Evolutionary conservation across 1,139 yeast genomes (phyloP).

Genomic region (Groenewaldozyma sp.): DNA sequence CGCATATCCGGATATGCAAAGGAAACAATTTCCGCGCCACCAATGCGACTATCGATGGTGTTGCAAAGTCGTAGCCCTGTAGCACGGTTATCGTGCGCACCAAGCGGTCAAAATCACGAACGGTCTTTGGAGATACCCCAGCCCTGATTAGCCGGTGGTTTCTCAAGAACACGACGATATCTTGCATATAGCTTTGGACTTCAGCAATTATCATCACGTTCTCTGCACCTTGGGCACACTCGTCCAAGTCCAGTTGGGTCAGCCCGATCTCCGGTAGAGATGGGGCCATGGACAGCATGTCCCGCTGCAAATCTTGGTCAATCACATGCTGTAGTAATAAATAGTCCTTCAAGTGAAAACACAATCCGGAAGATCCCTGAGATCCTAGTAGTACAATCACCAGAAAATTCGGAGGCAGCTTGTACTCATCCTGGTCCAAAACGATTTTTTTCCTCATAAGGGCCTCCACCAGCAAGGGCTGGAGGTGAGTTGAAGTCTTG

Average conservation of each 20-base stretch:
- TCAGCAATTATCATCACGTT: slow-evolving; percentile 37
- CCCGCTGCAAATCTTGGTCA: slow-evolving; percentile 4
- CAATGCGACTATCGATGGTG: slow-evolving; percentile 41
- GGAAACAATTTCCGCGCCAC: slow-evolving; percentile 43
- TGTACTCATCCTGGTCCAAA: slow-evolving; percentile 3
- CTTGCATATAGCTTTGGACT: slow-evolving; percentile 44
- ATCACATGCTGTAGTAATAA: slow-evolving; percentile 13
- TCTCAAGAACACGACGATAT: slow-evolving; percentile 41
- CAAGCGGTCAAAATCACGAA: slow-evolving; percentile 35
- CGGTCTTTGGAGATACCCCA: slow-evolving; percentile 42
- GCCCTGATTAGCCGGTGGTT: slow-evolving; percentile 42
- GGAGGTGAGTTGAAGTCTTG: slow-evolving; percentile 18
- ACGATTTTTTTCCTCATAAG: slow-evolving; percentile 8
- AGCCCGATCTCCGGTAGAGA: background rate
- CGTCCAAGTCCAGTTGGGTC: background rate
- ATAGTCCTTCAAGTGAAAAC: slow-evolving; percentile 13
- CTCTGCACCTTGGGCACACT: slow-evolving; percentile 1
- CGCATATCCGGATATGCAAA: slow-evolving; percentile 32
- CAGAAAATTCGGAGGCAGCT: slow-evolving; percentile 10
- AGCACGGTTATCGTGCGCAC: slow-evolving; percentile 35
- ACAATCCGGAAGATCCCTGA: slow-evolving; percentile 6
- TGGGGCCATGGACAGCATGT: background rate
- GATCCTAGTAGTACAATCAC: slow-evolving; percentile 10
- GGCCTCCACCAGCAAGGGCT: slow-evolving; percentile 21
- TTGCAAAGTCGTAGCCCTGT: slow-evolving; percentile 35